Conservation (phyloP, 2,329 filamentous ascomycete species). For the Colletotrichum spinosum region DNA sequence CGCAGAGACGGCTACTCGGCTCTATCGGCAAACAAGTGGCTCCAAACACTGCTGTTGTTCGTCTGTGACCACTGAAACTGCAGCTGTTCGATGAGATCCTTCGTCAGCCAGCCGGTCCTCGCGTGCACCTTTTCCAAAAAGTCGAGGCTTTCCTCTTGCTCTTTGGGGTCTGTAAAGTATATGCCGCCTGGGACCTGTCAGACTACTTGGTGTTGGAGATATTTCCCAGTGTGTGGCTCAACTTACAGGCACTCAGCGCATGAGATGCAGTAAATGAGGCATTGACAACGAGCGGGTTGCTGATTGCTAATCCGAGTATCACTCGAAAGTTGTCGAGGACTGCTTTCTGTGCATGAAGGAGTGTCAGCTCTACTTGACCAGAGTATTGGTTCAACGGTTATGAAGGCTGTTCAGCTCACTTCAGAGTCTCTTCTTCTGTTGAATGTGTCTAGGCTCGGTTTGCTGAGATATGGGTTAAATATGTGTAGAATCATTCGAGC, state of each 20-base stretch:
- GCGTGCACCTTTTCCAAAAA: not conserved
- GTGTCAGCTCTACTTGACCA: not conserved
- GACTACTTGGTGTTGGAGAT: not conserved
- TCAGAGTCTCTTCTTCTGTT: constrained; percentile 38
- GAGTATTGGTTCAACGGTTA: too few relatives aligned
- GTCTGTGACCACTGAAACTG: constrained; percentile 11
- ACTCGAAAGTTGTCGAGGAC: constrained; percentile 41
- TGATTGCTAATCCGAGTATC: constrained; percentile 43
- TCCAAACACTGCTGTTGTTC: constrained; percentile 8
- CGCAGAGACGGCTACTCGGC: not conserved
- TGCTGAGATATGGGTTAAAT: constrained; percentile 49
- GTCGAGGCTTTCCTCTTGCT: constrained; percentile 18
- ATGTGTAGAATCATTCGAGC: constrained; percentile 52
- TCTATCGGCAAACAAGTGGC: constrained; percentile 2
- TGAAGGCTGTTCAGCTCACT: constrained; percentile 17
- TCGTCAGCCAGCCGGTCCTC: constrained; percentile 23
- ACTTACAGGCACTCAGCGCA: constrained; percentile 42
- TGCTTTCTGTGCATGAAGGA: constrained; percentile 33
- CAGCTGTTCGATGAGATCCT: constrained; percentile 13
- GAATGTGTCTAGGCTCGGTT: constrained; percentile 41
- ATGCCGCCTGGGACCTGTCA: constrained; percentile 3
- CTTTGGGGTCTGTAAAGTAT: constrained; percentile 17
- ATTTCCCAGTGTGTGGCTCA: too few relatives aligned
- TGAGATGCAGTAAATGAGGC: constrained; percentile 44
- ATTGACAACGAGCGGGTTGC: constrained; percentile 41